These are phyloP conservation scores for Backusella sp. DNA, from an alignment of 192 early-diverging fungal genomes.

Conservation along the genomic window DNA sequence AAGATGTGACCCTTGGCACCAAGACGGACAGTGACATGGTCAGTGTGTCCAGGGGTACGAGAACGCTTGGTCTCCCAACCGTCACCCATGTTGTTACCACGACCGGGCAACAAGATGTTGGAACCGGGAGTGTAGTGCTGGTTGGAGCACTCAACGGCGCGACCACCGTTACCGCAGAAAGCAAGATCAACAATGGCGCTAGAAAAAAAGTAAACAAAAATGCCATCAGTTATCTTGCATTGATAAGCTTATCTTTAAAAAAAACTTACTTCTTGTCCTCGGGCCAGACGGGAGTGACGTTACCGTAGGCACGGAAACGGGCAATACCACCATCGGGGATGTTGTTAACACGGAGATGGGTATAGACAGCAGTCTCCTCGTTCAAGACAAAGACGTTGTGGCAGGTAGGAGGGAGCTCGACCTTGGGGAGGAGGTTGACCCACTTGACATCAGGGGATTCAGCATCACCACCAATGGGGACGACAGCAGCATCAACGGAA, in stretches of 20 bases:
- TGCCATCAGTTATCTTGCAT: neutral
- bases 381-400: conserved; percentile 64
- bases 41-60: conserved; percentile 71
- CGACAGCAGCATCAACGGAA: conserved; percentile 72
- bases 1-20: conserved; percentile 70
- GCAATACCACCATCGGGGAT: conserved; percentile 81
- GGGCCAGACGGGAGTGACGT: conserved; percentile 55
- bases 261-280: conserved; percentile 38
- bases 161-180: conserved; percentile 64
- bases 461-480: conserved; percentile 42
- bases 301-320: conserved; percentile 71
- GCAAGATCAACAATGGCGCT: conserved; percentile 66
- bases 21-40: conserved; percentile 77
- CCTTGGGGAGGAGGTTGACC: conserved; percentile 71
- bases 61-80: conserved; percentile 94
- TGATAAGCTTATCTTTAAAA: neutral
- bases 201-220: conserved; percentile 1
- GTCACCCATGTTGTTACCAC: conserved; percentile 86
- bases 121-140: conserved; percentile 83
- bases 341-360: conserved; percentile 73
- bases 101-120: conserved; percentile 79
- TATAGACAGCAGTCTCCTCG: conserved; percentile 47
- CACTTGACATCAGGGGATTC: conserved; percentile 46
- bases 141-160: conserved; percentile 66
- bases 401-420: conserved; percentile 64